Percentiles rank a stretch among this genome's conserved stretches.
These are phyloP conservation scores for Cercospora nicotianae DNA, from an alignment of 2,329 filamentous ascomycete genomes.

Conservation along the genomic window DNA sequence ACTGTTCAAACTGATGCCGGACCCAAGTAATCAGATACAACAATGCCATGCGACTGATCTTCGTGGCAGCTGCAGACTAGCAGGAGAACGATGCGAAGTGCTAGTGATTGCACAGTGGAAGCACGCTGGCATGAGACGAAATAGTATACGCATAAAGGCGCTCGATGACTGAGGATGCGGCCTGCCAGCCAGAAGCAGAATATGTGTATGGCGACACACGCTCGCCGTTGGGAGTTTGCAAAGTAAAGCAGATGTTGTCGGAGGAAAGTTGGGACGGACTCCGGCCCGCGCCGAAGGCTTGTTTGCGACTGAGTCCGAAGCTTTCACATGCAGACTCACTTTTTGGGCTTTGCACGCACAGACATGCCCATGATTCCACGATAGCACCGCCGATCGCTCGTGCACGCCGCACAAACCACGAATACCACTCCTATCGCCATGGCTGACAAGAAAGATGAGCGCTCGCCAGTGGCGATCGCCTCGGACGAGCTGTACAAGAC, in stretches of 20 bases:
- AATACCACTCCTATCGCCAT: slow-evolving; percentile 15
- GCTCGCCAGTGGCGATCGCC: slow-evolving; percentile 22
- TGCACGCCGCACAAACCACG: slow-evolving; percentile 11
- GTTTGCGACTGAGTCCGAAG: background rate
- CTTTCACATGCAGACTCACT: slow-evolving; percentile 8
- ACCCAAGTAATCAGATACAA: background rate
- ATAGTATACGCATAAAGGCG: background rate
- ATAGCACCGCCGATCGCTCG: slow-evolving; percentile 20
- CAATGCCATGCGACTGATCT: background rate
- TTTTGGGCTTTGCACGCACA: background rate
- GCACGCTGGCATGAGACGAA: background rate
- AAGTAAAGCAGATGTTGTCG: slow-evolving; percentile 3
- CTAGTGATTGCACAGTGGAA: background rate
- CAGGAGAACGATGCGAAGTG: background rate
- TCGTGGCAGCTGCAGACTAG: background rate
- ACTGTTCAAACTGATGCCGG: background rate
- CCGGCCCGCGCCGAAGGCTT: background rate
- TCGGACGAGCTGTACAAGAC: slow-evolving; percentile 35
- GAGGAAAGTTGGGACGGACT: background rate
- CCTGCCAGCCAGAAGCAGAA: background rate
- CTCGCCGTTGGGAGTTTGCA: background rate
- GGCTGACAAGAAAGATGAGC: slow-evolving; percentile 18
- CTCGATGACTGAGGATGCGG: background rate
- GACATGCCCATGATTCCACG: slow-evolving; percentile 26
- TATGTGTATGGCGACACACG: background rate